These are phyloP conservation scores for Carnegiea gigantea DNA, from an alignment of 179 eudicot species.

Conservation along the genomic window DNA sequence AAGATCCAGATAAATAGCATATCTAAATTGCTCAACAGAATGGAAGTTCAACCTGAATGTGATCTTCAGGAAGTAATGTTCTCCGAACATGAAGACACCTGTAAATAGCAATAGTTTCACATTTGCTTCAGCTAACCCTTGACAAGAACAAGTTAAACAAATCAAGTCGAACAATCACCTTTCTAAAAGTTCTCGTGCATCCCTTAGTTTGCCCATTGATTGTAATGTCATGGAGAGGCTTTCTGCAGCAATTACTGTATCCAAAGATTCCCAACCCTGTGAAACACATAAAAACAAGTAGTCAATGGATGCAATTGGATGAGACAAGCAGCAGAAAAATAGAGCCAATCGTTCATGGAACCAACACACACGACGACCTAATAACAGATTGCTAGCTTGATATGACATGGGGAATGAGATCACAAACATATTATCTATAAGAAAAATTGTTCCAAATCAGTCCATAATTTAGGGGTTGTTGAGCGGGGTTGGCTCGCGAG, in stretches of 20 bases:
- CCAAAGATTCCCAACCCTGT: conserved; percentile 89
- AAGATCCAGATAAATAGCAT: not conserved
- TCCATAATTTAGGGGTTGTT: too few species aligned
- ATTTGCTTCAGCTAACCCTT: conserved; percentile 10
- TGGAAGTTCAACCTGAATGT: conserved; percentile 59
- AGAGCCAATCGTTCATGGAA: too few species aligned
- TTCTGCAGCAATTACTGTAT: conserved; percentile 82
- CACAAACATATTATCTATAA: not conserved
- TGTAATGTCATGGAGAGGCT: conserved; percentile 71
- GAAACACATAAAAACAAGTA: conserved; percentile 3
- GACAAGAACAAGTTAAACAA: not conserved
- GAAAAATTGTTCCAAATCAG: not conserved
- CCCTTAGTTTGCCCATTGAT: conserved; percentile 57
- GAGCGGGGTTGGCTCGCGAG: too few species aligned
- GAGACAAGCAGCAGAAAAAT: not conserved
- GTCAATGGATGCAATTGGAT: not conserved
- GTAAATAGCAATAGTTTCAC: conserved; percentile 13
- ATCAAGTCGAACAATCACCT: conserved; percentile 41
- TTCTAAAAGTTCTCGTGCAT: conserved; percentile 70
- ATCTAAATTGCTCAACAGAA: conserved; percentile 16
- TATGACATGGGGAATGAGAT: too few species aligned
- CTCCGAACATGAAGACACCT: conserved; percentile 88
- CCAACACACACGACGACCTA: not conserved
- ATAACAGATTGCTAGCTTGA: not conserved
- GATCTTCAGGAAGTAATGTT: conserved; percentile 66